These are phyloP conservation scores for Proliferodiscus dingleyae DNA, from an alignment of 2,329 filamentous ascomycete genomes.

Conservation along the genomic window DNA sequence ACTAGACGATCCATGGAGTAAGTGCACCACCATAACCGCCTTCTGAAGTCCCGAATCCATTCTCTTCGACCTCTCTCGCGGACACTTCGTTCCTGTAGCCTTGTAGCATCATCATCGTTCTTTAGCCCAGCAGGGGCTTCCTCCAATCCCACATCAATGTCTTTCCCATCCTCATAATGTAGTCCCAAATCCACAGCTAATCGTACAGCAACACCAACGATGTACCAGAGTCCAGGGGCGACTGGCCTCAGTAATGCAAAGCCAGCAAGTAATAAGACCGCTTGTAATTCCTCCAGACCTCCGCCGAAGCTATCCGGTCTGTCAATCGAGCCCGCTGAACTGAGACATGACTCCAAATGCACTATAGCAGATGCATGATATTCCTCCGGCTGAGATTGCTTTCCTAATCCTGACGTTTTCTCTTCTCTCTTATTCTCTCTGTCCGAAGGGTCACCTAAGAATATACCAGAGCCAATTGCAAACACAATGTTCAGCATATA, in stretches of 20 bases:
- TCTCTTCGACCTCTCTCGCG: slow-evolving; percentile 65
- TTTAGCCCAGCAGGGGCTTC: slow-evolving; percentile 34
- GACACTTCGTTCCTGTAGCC: slow-evolving; percentile 30
- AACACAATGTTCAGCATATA: slow-evolving; percentile 97
- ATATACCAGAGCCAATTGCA: slow-evolving; percentile 90
- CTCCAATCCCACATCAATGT: slow-evolving; percentile 55
- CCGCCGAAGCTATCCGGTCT: slow-evolving; percentile 64
- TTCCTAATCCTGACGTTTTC: slow-evolving; percentile 27
- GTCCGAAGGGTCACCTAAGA: slow-evolving; percentile 62
- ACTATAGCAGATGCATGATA: slow-evolving; percentile 94
- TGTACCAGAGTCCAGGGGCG: slow-evolving; percentile 93
- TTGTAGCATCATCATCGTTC: slow-evolving; percentile 29
- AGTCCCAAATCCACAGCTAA: slow-evolving; percentile 87
- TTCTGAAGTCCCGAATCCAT: slow-evolving; percentile 79
- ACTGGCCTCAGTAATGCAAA: slow-evolving; percentile 90
- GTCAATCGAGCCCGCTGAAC: slow-evolving; percentile 46
- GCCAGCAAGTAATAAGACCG: slow-evolving; percentile 83
- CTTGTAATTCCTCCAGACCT: slow-evolving; percentile 88
- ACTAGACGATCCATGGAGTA: slow-evolving; percentile 95
- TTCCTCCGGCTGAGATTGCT: slow-evolving; percentile 77
- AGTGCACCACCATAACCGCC: slow-evolving; percentile 93
- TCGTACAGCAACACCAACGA: slow-evolving; percentile 87
- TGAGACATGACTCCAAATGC: slow-evolving; percentile 82
- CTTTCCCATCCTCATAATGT: slow-evolving; percentile 82
- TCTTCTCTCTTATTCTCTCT: slow-evolving; percentile 22